Percentiles rank a stretch among this genome's conserved stretches.
Conservation (phyloP, 1,139 yeast species). For the Geotrichum carabidarum region DNA sequence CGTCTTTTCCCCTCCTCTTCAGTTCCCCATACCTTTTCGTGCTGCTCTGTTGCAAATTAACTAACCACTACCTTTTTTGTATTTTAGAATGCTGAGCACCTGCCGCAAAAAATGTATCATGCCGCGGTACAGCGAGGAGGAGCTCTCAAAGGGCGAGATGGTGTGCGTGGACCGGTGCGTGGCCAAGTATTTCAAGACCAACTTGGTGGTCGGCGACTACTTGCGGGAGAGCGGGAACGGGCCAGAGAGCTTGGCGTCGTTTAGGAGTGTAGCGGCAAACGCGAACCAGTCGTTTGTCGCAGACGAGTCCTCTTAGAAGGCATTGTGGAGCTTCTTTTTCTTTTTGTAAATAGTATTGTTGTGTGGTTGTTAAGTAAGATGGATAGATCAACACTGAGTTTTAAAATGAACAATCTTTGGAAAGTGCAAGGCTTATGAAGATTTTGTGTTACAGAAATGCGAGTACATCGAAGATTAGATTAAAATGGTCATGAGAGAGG, state of each 20-base stretch:
- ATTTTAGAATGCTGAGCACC: slow-evolving; percentile 44
- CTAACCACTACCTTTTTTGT: slow-evolving; percentile 4
- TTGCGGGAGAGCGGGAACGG: slow-evolving; percentile 35
- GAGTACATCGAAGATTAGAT: background rate
- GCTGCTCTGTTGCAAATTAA: background rate
- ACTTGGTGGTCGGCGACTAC: slow-evolving; percentile 54
- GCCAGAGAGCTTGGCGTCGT: slow-evolving; percentile 23
- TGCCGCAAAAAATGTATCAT: slow-evolving; percentile 72
- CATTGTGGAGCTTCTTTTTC: too few relatives aligned
- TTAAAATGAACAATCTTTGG: too few relatives aligned
- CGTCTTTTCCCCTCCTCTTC: slow-evolving; percentile 23
- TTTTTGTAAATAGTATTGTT: too few relatives aligned
- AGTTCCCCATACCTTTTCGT: too few relatives aligned
- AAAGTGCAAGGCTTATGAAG: background rate
- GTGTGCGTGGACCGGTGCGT: slow-evolving; percentile 77
- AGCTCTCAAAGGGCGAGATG: slow-evolving; percentile 70
- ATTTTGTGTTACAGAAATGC: background rate
- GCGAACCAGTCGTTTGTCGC: background rate
- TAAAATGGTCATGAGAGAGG: background rate
- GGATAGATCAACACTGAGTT: too few relatives aligned
- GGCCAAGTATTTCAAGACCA: slow-evolving; percentile 63
- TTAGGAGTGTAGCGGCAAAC: slow-evolving; percentile 12
- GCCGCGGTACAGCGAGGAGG: slow-evolving; percentile 71
- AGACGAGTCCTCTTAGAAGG: too few relatives aligned
- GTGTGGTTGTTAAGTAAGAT: too few relatives aligned